Evolutionary conservation across 208 protist species (phyloP), one percentile per base, ranked within the genome.

Genomic region (Leishmania amazonensis): DNA sequence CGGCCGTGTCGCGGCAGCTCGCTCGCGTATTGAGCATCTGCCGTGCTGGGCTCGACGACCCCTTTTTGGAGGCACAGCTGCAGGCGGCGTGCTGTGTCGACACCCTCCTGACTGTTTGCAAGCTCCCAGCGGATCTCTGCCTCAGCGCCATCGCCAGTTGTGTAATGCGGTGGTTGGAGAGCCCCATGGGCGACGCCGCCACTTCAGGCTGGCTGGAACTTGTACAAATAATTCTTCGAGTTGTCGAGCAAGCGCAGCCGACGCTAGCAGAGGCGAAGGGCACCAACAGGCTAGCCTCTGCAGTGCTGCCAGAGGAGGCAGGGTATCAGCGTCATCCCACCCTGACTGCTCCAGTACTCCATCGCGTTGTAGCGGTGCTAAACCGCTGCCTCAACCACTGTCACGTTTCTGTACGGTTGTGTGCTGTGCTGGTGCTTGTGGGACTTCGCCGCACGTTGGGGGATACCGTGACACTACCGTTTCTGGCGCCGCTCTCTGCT

Each of bases 21-120:
- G 80, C 78, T 40, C 84, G 83, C 35, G 28, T 96, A 24, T 40
- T 97, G 35, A 38, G 49, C 9, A 70, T 90, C 31, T 88, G 86
- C 58, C 88, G 90, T 31, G 28, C 47, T 42, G 91, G 93, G n/a
- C 73, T 96, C 17, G 94, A 97, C 76, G 94, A 97, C 79, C 83
- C 85, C 3, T 97, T 97, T 79, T 47, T 87, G 35, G 93, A 95
- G 81, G 93, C 96, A 51, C 91, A 89, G 74, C 80, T 90, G 47
- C 88, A 88, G 67, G 91, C 93, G 1, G 81, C 86, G 13, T 38
- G 77, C 35, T 65, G 87, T 47, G 53, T 96, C 31, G 78, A 87
- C n/a, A 57, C 78, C 3, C 79, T 88, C 9, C 24, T 91, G 19
- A 40, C 57, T n/a, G 42, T 35, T 38, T 24, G 58, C 51, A 45